A percentile compares a stretch with the other conserved stretches of the same genome.
Conservation (phyloP, 306 rosid species). For the Ceratonia siliqua region DNA sequence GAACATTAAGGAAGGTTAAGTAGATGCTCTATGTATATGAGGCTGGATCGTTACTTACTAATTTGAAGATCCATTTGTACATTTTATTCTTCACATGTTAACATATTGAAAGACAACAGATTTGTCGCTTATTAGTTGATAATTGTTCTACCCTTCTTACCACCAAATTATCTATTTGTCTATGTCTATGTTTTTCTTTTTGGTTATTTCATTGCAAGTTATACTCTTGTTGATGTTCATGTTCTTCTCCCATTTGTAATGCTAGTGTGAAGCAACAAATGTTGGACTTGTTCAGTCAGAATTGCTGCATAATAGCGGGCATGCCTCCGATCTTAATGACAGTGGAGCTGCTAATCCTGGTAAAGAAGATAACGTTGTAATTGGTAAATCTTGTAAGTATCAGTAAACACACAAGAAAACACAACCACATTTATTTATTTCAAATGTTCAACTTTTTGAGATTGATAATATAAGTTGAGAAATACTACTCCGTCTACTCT, state of each 20-base stretch:
- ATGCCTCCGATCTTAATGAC: slow-evolving; percentile 40
- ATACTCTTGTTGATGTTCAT: slow-evolving; percentile 19
- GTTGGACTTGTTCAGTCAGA: slow-evolving; percentile 52
- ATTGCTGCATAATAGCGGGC: slow-evolving; percentile 43
- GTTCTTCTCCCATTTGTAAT: slow-evolving; percentile 26
- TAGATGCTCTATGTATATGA: neutral
- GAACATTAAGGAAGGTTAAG: neutral
- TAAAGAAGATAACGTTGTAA: slow-evolving; percentile 46
- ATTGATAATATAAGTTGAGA: neutral
- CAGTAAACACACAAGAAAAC: neutral
- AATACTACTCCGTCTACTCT: too few species aligned
- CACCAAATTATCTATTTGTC: neutral
- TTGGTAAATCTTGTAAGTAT: slow-evolving; percentile 46
- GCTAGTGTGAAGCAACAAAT: slow-evolving; percentile 55
- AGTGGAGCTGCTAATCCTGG: slow-evolving; percentile 45
- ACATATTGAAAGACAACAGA: neutral
- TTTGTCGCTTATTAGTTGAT: neutral
- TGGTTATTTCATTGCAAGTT: neutral
- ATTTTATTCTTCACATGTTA: neutral
- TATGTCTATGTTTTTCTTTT: neutral
- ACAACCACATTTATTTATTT: slow-evolving; percentile 10
- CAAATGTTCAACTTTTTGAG: slow-evolving; percentile 15
- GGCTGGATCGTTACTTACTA: neutral
- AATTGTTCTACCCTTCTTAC: neutral
- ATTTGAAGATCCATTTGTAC: neutral